These are phyloP conservation scores for Boletellus deceptivus DNA, from an alignment of 1,284 basidiomycete genomes.

Conservation along the genomic window DNA sequence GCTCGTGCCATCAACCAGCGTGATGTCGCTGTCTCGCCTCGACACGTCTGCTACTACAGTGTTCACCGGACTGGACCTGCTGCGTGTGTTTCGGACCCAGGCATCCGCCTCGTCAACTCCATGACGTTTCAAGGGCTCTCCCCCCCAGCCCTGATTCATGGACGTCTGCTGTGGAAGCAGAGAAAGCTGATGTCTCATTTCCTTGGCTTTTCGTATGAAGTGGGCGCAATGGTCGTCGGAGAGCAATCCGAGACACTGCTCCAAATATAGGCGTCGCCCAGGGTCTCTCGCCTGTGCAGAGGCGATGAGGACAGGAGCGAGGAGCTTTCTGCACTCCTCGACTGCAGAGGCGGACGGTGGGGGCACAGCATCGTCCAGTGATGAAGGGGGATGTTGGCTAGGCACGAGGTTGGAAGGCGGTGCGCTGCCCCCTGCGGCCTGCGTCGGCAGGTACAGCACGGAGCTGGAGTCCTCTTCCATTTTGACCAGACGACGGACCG, in stretches of 20 bases:
- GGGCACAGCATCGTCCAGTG: conserved; percentile 4
- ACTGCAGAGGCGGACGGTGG: conserved; percentile 14
- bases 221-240: conserved; percentile 27
- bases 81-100: conserved; percentile 17
- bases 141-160: background rate
- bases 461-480: conserved; percentile 6
- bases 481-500: conserved; percentile 4
- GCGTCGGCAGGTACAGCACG: conserved; percentile 12
- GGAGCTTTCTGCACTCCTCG: conserved; percentile 29
- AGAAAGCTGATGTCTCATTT: conserved; percentile 25
- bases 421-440: conserved; percentile 11
- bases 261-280: conserved; percentile 8
- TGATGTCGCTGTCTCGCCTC: conserved; percentile 28
- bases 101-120: conserved; percentile 13
- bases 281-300: conserved; percentile 18
- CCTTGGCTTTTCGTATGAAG: conserved; percentile 22
- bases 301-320: conserved; percentile 25
- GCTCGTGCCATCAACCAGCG: conserved; percentile 19
- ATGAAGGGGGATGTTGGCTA: conserved; percentile 5
- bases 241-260: conserved; percentile 24
- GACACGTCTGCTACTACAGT: conserved; percentile 13
- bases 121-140: conserved; percentile 7
- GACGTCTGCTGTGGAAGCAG: conserved; percentile 7
- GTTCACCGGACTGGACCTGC: conserved; percentile 16
- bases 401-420: conserved; percentile 3